phyloP scores from a whole-genome alignment of 331 rosid genomes.

The Rosa hybrid region DNA sequence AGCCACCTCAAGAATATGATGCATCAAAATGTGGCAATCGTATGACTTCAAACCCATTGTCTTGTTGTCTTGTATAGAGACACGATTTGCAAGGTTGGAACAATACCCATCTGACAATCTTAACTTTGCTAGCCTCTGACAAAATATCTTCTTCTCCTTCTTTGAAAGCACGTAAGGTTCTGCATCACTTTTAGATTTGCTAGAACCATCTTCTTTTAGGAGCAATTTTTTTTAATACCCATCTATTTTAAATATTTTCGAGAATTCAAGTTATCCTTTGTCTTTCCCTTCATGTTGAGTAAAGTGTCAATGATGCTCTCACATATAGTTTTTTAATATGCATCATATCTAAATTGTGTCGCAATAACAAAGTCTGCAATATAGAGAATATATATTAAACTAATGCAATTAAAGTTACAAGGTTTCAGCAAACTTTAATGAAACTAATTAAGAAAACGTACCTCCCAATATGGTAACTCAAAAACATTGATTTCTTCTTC shows the following conservation, averaged over 20 bases:
- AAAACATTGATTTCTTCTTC: background rate
- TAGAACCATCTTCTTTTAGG: background rate
- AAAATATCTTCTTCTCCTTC: background rate
- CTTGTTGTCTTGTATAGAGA: background rate
- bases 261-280: background rate
- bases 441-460: background rate
- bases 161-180: background rate
- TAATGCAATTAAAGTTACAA: background rate
- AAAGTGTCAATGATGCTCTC: background rate
- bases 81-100: background rate
- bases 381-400: background rate
- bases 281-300: background rate
- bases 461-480: background rate
- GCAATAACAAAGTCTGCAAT: background rate
- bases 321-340: background rate
- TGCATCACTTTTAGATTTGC: background rate
- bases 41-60: background rate
- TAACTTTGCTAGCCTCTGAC: background rate
- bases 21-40: background rate
- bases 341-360: background rate
- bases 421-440: background rate
- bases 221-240: background rate
- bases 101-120: background rate
- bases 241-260: background rate
- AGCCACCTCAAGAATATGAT: background rate